Percentiles rank a stretch among this genome's conserved stretches.
Conservation (phyloP, 768 basidiomycete species). For the Mycena alexandri region DNA sequence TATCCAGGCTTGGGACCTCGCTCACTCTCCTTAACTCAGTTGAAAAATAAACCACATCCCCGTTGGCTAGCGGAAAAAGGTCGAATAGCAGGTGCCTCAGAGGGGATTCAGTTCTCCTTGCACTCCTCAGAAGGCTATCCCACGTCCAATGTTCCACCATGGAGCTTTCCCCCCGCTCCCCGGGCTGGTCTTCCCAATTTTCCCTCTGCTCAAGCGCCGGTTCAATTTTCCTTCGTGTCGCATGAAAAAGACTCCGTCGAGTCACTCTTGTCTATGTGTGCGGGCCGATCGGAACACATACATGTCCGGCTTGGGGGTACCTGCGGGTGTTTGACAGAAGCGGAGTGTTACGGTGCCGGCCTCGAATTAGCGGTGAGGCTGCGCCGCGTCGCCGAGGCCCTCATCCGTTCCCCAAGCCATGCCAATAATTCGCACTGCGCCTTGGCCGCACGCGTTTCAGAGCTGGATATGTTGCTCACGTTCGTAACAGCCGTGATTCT, state of each 20-base stretch:
- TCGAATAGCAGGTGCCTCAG: constrained; percentile 50
- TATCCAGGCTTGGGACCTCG: background rate
- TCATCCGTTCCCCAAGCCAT: constrained; percentile 56
- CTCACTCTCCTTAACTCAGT: constrained; percentile 41
- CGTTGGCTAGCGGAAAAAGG: constrained; percentile 61
- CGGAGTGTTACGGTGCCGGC: constrained; percentile 56
- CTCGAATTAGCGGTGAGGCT: constrained; percentile 63
- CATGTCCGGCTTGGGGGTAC: constrained; percentile 41
- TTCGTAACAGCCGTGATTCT: background rate
- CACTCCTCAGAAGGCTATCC: constrained; percentile 26
- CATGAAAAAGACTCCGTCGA: constrained; percentile 19
- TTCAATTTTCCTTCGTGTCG: background rate
- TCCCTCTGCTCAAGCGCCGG: background rate
- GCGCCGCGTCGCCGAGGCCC: constrained; percentile 59
- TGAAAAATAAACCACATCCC: constrained; percentile 68
- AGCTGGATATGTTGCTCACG: constrained; percentile 25
- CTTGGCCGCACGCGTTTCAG: constrained; percentile 9
- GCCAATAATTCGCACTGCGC: constrained; percentile 18
- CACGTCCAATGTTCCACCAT: constrained; percentile 11
- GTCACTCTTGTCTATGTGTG: constrained; percentile 20
- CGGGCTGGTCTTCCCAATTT: background rate
- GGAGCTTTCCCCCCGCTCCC: constrained; percentile 18
- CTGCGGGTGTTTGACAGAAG: constrained; percentile 60
- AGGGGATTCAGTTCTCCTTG: background rate
- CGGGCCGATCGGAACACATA: constrained; percentile 16